Percentiles rank a stretch among this genome's conserved stretches.
Conservation (phyloP, 2,329 filamentous ascomycete species). For the Sporothrix curviconia region DNA sequence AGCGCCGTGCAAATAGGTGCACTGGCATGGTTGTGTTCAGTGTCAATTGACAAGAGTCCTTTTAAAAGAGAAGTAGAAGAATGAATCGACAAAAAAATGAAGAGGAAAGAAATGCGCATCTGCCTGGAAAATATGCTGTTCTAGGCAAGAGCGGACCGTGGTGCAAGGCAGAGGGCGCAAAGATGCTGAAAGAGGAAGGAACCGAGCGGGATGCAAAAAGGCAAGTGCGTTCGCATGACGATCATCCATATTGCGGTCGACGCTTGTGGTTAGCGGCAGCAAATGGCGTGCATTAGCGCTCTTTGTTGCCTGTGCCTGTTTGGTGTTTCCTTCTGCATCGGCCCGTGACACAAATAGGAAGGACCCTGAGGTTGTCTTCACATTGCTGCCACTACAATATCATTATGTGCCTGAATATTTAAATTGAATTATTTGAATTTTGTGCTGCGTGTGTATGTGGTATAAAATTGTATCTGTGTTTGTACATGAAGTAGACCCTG, state of each 20-base stretch:
- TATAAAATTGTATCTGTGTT: not conserved
- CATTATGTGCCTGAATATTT: no score
- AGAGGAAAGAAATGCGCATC: no score
- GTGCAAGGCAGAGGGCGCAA: not conserved
- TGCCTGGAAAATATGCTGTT: not conserved
- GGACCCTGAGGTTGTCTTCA: not conserved
- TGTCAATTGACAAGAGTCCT: no score
- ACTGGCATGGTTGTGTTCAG: no score
- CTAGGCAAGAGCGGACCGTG: not conserved
- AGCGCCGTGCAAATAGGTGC: not conserved
- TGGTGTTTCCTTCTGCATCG: not conserved
- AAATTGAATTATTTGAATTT: not conserved
- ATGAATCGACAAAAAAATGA: no score
- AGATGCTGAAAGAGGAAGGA: not conserved
- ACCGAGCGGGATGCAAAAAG: no score
- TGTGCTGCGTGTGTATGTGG: not conserved
- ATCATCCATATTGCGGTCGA: no score
- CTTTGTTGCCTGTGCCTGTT: not conserved
- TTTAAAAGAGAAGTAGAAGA: not conserved
- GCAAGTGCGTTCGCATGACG: no score
- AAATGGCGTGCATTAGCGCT: slow-evolving; percentile 1
- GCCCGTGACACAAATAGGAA: not conserved
- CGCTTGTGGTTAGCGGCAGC: no score
- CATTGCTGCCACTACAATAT: no score
- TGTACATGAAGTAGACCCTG: not conserved